Evolutionary conservation across 2,329 filamentous ascomycete species (phyloP).

Genomic region (Ophidiomyces ophidiicola): DNA sequence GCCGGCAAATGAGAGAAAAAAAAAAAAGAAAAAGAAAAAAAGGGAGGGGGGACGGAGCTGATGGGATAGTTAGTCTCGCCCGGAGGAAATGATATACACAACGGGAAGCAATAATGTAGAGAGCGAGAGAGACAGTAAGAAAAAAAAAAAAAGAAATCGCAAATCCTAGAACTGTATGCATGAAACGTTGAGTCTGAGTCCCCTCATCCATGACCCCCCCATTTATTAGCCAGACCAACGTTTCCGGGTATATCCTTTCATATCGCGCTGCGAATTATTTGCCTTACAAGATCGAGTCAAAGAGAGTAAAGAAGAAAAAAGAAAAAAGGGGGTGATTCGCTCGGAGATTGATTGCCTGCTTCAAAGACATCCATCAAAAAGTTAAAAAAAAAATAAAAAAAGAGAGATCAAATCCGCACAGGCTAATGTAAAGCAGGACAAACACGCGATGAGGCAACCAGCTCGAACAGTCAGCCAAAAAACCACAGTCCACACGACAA

Average conservation of each 20-base stretch:
- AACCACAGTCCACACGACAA: too few relatives aligned
- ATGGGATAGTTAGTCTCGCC: background rate
- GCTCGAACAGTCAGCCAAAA: too few relatives aligned
- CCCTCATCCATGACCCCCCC: slow-evolving; percentile 2
- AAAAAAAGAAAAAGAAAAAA: slow-evolving; percentile 1
- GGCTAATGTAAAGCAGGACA: too few relatives aligned
- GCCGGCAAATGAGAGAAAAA: background rate
- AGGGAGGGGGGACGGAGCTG: background rate
- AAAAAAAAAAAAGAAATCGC: background rate
- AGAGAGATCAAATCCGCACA: too few relatives aligned
- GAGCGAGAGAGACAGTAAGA: too few relatives aligned
- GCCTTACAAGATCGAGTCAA: background rate
- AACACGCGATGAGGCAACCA: too few relatives aligned
- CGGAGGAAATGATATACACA: too few relatives aligned
- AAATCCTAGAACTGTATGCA: background rate
- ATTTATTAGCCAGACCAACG: background rate
- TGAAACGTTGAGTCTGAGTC: background rate
- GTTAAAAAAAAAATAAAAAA: too few relatives aligned
- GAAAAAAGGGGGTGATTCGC: background rate
- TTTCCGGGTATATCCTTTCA: slow-evolving; percentile 4
- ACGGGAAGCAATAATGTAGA: too few relatives aligned
- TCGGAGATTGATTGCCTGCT: too few relatives aligned
- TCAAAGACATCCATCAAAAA: too few relatives aligned
- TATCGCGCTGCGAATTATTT: background rate
- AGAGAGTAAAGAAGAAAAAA: background rate